A percentile compares a stretch with the other conserved stretches of the same genome.
Conservation (phyloP, 2,329 filamentous ascomycete species). For the Cladobotryum protrusum region DNA sequence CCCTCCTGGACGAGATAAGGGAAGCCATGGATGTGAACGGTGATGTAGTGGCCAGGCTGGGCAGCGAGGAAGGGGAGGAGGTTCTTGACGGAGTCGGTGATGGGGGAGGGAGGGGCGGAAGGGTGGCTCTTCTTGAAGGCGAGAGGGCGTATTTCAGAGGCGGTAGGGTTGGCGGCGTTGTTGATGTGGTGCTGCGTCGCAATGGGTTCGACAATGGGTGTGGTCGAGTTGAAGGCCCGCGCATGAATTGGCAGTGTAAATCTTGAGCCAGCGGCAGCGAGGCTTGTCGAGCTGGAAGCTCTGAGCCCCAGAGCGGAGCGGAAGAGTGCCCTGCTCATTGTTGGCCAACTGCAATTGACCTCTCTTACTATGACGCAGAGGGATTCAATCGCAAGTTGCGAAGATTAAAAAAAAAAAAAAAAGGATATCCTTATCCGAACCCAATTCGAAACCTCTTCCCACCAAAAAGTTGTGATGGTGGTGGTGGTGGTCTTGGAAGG, state of each 20-base stretch:
- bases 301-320: slow-evolving; percentile 58
- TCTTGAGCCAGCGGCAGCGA: slow-evolving; percentile 13
- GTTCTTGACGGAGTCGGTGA: slow-evolving; percentile 50
- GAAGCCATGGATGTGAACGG: slow-evolving; percentile 69
- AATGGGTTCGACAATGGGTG: slow-evolving; percentile 39
- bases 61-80: slow-evolving; percentile 66
- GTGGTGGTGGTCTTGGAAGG: background rate
- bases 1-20: slow-evolving; percentile 75
- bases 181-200: slow-evolving; percentile 31
- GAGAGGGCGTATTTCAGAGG: slow-evolving; percentile 25
- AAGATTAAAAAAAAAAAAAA: background rate
- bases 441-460: background rate
- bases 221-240: slow-evolving; percentile 40
- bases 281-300: slow-evolving; percentile 26
- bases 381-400: slow-evolving; percentile 18
- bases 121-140: slow-evolving; percentile 37
- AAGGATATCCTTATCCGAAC: too few species aligned
- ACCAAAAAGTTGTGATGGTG: slow-evolving; percentile 15
- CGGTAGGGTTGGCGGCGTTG: slow-evolving; percentile 33
- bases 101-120: slow-evolving; percentile 26
- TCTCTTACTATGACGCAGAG: slow-evolving; percentile 12
- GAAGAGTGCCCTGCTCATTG: slow-evolving; percentile 55
- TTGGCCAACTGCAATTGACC: slow-evolving; percentile 17
- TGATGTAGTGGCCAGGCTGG: slow-evolving; percentile 73
- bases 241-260: slow-evolving; percentile 21